Conservation (phyloP, 257 asterid species). For the Solanum neorickii region DNA sequence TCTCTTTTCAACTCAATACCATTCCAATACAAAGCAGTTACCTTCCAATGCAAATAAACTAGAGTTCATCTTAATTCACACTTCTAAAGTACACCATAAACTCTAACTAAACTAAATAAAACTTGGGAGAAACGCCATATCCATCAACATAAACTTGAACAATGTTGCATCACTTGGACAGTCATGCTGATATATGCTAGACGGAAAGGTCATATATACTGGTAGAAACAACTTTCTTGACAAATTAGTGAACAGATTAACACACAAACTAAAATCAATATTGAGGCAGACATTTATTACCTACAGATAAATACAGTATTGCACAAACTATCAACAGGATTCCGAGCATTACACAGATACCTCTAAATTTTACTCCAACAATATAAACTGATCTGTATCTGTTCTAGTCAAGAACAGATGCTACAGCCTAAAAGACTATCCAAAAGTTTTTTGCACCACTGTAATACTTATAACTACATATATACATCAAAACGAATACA, state of each 20-base stretch:
- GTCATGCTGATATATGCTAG: neutral
- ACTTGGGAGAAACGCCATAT: neutral
- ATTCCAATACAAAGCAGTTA: neutral
- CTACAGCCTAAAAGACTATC: neutral
- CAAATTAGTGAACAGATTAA: neutral
- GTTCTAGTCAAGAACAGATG: neutral
- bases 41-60: neutral
- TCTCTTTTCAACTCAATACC: neutral
- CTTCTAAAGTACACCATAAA: neutral
- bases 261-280: neutral
- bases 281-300: neutral
- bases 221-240: neutral
- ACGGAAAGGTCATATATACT: neutral
- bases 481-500: neutral
- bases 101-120: neutral
- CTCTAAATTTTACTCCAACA: neutral
- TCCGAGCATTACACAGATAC: neutral
- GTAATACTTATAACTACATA: neutral
- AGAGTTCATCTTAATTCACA: neutral
- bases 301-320: neutral
- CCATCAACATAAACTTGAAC: neutral
- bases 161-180: neutral
- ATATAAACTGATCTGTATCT: neutral
- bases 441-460: neutral
- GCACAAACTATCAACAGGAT: neutral